phyloP scores from a whole-genome alignment of 768 basidiomycete species.

The Mycena vitilis region DNA sequence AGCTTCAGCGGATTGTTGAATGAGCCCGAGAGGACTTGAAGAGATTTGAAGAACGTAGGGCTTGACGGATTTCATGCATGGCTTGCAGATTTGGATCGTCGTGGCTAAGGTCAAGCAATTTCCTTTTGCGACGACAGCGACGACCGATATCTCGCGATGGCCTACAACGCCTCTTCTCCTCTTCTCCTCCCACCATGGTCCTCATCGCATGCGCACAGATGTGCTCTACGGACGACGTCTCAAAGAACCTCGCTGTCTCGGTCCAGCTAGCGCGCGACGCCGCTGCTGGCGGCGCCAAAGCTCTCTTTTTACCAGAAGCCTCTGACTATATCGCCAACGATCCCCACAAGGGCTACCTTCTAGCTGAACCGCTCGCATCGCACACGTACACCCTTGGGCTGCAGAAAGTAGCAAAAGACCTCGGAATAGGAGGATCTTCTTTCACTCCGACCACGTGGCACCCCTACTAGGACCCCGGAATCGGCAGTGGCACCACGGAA shows the following conservation, averaged over 20 bases:
- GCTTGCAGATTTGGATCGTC: not conserved
- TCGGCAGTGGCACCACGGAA: too few species aligned
- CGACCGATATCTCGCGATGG: not conserved
- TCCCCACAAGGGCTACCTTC: slow-evolving; percentile 20
- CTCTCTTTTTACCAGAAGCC: slow-evolving; percentile 33
- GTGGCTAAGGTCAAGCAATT: not conserved
- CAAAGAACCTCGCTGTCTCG: slow-evolving; percentile 33
- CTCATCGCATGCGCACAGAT: slow-evolving; percentile 36
- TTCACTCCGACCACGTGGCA: too few species aligned
- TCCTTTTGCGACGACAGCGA: not conserved
- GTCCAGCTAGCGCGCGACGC: slow-evolving; percentile 33
- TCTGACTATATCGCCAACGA: slow-evolving; percentile 34
- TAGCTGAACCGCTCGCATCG: slow-evolving; percentile 31
- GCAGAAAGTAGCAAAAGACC: slow-evolving; percentile 29
- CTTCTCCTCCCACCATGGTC: slow-evolving; percentile 27
- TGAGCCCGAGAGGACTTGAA: not conserved
- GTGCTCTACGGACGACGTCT: slow-evolving; percentile 35
- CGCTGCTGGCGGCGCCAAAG: slow-evolving; percentile 30
- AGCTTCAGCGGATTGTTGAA: too few species aligned
- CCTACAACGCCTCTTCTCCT: not conserved
- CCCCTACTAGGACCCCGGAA: too few species aligned
- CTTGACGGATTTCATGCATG: not conserved
- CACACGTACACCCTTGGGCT: slow-evolving; percentile 33
- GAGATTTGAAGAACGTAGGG: too few species aligned
- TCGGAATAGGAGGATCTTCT: too few species aligned